A percentile compares a stretch with the other conserved stretches of the same genome.
Evolutionary conservation across 2,329 filamentous ascomycete genomes (phyloP).

Genomic region (Colletotrichum destructivum): DNA sequence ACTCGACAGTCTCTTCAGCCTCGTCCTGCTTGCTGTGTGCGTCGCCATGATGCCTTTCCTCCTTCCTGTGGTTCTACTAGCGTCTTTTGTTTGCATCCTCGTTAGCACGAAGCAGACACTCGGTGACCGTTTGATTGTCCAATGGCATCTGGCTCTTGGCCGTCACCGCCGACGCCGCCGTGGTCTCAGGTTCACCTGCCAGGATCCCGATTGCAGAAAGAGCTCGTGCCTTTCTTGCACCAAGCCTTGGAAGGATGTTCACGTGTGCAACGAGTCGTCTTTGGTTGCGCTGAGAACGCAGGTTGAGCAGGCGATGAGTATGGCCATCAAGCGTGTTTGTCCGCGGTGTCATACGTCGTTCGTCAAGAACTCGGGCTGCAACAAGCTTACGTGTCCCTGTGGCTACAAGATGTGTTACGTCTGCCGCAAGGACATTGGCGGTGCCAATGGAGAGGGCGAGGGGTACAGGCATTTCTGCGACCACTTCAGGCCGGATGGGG

Average conservation of each 20-base stretch:
- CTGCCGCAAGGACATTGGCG: slow-evolving; percentile 82
- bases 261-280: slow-evolving; percentile 90
- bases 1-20: slow-evolving; percentile 63
- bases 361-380: slow-evolving; percentile 94
- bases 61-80: slow-evolving; percentile 65
- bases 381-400: slow-evolving; percentile 95
- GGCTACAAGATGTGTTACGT: slow-evolving; percentile 99
- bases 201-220: slow-evolving; percentile 76
- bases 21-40: slow-evolving; percentile 67
- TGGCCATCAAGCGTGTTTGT: slow-evolving; percentile 95
- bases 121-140: slow-evolving; percentile 56
- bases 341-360: slow-evolving; percentile 92
- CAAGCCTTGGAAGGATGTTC: slow-evolving; percentile 89
- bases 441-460: slow-evolving; percentile 63
- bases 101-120: slow-evolving; percentile 60
- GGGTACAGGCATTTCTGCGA: slow-evolving; percentile 97
- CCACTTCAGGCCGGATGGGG: slow-evolving; percentile 89
- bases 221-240: slow-evolving; percentile 86
- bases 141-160: slow-evolving; percentile 73
- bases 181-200: slow-evolving; percentile 84
- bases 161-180: slow-evolving; percentile 80
- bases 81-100: slow-evolving; percentile 61
- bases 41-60: slow-evolving; percentile 70
- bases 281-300: slow-evolving; percentile 87
- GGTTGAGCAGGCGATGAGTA: slow-evolving; percentile 92